phyloP scores from a whole-genome alignment of 2,329 filamentous ascomycete species.

The Alternaria viburni region DNA sequence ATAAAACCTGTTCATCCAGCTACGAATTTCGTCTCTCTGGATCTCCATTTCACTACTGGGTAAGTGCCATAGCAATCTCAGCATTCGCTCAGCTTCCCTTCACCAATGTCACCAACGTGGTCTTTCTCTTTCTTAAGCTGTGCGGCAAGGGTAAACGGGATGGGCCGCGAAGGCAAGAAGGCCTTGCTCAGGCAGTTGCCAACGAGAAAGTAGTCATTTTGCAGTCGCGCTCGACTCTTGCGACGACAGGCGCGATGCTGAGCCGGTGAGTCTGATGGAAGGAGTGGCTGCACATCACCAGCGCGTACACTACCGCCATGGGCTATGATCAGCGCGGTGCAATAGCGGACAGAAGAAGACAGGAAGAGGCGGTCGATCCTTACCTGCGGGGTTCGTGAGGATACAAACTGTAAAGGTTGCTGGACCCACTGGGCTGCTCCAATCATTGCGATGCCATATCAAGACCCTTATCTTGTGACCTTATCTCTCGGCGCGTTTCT shows the following conservation, averaged over 20 bases:
- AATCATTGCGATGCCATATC: slow-evolving; percentile 1
- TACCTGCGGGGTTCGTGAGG: background rate
- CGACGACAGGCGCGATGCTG: background rate
- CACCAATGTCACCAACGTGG: background rate
- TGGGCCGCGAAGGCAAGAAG: background rate
- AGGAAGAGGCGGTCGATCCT: background rate
- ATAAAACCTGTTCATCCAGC: background rate
- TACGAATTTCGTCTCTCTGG: background rate
- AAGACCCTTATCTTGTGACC: slow-evolving; percentile 12
- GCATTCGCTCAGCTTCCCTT: background rate
- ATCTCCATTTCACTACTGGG: background rate
- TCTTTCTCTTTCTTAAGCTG: background rate
- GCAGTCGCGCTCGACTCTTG: background rate
- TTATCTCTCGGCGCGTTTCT: slow-evolving; percentile 14
- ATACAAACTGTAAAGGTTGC: background rate
- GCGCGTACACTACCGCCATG: background rate
- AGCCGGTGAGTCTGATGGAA: background rate
- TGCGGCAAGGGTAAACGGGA: background rate
- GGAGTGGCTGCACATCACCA: background rate
- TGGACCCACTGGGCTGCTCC: background rate
- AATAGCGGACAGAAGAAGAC: background rate
- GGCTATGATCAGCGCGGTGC: background rate
- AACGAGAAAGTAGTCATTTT: background rate
- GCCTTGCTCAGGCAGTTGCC: background rate
- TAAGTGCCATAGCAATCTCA: background rate